These are phyloP conservation scores for Vitis cinerea DNA, from an alignment of 164 flowering plant species.

Conservation along the genomic window DNA sequence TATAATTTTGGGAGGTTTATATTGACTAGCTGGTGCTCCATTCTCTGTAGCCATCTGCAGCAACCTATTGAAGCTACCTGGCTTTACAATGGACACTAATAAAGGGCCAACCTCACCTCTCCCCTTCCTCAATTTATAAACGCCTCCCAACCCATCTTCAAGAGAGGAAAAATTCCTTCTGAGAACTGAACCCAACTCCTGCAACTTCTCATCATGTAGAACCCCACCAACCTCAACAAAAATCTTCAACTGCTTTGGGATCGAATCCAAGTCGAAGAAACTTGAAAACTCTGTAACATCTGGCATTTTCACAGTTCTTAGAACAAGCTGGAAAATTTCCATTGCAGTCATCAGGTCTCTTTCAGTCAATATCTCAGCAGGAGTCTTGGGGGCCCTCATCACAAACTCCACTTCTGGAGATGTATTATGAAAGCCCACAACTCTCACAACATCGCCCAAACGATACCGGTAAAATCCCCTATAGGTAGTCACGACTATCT, in stretches of 20 bases:
- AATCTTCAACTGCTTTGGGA: conserved; percentile 31
- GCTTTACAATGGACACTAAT: conserved; percentile 28
- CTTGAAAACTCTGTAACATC: conserved; percentile 36
- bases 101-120: conserved; percentile 34
- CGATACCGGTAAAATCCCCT: conserved; percentile 47
- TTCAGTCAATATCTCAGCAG: conserved; percentile 39
- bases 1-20: conserved; percentile 45
- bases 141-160: conserved; percentile 34
- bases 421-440: conserved; percentile 42
- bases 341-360: conserved; percentile 38
- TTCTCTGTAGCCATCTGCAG: conserved; percentile 23
- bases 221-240: conserved; percentile 31
- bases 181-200: conserved; percentile 18
- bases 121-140: conserved; percentile 30
- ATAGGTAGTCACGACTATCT: conserved; percentile 49
- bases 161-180: conserved; percentile 25
- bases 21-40: conserved; percentile 45
- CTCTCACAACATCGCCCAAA: conserved; percentile 45
- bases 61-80: conserved; percentile 36
- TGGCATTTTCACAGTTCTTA: conserved; percentile 10
- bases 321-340: conserved; percentile 18
- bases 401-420: conserved; percentile 49
- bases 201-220: conserved; percentile 15
- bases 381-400: conserved; percentile 40
- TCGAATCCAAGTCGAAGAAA: conserved; percentile 25